phyloP scores from a whole-genome alignment of 1,284 basidiomycete species.

The Boletus hoseneyae region DNA sequence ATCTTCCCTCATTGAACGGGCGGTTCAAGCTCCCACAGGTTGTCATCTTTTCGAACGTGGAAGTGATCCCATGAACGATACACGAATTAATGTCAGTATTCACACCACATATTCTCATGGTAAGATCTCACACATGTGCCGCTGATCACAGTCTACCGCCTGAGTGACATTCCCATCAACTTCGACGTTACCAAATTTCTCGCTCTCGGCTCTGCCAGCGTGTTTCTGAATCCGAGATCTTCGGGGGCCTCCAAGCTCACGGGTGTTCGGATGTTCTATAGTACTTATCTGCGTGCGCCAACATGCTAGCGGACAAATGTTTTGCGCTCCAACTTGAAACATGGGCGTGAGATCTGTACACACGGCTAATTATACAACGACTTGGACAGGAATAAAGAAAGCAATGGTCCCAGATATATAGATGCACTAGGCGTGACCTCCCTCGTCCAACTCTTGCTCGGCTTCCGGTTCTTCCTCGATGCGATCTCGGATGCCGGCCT shows the following conservation, averaged over 20 bases:
- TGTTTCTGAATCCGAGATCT: not conserved
- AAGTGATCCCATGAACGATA: constrained; percentile 6
- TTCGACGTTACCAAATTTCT: not conserved
- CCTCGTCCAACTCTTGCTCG: constrained; percentile 49
- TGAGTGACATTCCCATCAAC: not conserved
- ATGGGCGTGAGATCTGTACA: constrained; percentile 4
- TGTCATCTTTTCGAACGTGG: not conserved
- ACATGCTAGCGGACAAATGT: not conserved
- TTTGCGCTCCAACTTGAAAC: not conserved
- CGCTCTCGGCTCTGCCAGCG: not conserved
- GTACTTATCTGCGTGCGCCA: not conserved
- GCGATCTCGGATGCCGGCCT: constrained; percentile 51
- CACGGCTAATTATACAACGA: constrained; percentile 18
- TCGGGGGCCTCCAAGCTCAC: not conserved
- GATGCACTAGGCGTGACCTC: constrained; percentile 5
- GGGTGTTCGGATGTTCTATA: not conserved
- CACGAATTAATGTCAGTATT: no score
- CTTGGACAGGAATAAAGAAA: constrained; percentile 4
- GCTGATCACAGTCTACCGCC: not conserved
- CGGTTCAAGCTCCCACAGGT: not conserved
- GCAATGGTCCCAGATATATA: not conserved
- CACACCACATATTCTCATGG: constrained; percentile 10
- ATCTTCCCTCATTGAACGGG: not conserved
- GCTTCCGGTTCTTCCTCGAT: constrained; percentile 78
- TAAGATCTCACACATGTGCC: no score